Conservation (phyloP, 2,329 filamentous ascomycete species). For the Colletotrichum gloeosporioides region DNA sequence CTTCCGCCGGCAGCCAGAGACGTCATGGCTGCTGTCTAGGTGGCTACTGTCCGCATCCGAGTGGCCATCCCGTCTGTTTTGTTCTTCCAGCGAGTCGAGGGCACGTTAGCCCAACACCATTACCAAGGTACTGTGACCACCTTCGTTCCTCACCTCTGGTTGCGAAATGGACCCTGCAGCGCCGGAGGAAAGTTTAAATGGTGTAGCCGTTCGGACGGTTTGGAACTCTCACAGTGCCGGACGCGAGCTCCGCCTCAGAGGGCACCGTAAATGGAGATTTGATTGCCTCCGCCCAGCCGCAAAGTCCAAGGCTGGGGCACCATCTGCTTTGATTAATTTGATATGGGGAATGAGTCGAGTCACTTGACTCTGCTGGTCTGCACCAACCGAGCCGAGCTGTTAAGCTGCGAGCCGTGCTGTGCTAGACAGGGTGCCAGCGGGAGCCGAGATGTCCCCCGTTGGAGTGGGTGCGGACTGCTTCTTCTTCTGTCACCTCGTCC, state of each 20-base stretch:
- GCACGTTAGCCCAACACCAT: background rate
- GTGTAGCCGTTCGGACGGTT: constrained; percentile 4
- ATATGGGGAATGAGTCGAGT: background rate
- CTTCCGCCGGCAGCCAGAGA: background rate
- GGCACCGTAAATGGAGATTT: background rate
- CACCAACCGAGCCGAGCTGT: background rate
- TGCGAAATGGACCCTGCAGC: constrained; percentile 18
- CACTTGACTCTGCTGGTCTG: constrained; percentile 1
- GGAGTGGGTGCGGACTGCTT: background rate
- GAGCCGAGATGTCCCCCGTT: background rate
- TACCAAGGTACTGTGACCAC: background rate
- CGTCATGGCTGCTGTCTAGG: background rate
- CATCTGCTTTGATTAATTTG: constrained; percentile 1
- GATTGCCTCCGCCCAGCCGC: background rate
- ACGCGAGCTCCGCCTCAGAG: background rate
- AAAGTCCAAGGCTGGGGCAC: background rate
- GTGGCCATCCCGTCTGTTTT: background rate
- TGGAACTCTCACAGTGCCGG: background rate
- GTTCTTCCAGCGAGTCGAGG: background rate
- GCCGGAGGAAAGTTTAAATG: constrained; percentile 12
- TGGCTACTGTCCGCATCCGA: background rate
- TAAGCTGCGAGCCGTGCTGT: background rate
- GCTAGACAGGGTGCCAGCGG: background rate
- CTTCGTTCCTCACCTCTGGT: background rate
- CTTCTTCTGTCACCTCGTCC: background rate